Evolutionary conservation across 768 basidiomycete genomes (phyloP).

Genomic region (Podaxis mareebaensis): DNA sequence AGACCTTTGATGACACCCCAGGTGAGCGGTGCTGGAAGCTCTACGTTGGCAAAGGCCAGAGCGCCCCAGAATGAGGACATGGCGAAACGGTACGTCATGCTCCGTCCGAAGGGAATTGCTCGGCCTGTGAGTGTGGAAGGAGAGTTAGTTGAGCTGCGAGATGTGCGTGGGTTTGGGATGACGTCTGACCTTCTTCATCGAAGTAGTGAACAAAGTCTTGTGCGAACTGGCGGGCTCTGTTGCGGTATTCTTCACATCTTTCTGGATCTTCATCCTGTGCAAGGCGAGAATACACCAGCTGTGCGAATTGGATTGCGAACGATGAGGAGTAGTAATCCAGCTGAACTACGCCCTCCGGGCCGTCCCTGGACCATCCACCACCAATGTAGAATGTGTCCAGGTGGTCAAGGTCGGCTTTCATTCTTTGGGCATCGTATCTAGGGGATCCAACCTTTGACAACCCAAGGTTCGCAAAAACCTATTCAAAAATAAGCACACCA

Average conservation of each 20-base stretch:
- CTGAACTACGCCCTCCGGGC: constrained; percentile 76
- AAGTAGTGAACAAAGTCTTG: constrained; percentile 77
- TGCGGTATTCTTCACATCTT: constrained; percentile 63
- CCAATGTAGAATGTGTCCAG: constrained; percentile 80
- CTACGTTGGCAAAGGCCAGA: constrained; percentile 68
- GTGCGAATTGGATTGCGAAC: constrained; percentile 77
- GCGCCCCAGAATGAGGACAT: constrained; percentile 82
- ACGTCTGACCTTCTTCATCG: constrained; percentile 58
- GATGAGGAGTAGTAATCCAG: constrained; percentile 80
- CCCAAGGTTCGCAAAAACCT: constrained; percentile 79
- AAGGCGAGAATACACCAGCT: constrained; percentile 70
- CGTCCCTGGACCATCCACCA: constrained; percentile 76
- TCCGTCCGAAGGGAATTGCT: constrained; percentile 74
- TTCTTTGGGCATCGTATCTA: constrained; percentile 55
- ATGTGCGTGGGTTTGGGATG: background rate
- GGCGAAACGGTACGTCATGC: constrained; percentile 78
- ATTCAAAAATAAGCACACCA: background rate
- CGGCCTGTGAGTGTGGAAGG: constrained; percentile 45
- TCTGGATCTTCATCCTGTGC: constrained; percentile 61
- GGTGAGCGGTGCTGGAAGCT: constrained; percentile 65
- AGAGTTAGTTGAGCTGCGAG: background rate
- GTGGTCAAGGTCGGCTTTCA: constrained; percentile 74
- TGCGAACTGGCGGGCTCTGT: constrained; percentile 63
- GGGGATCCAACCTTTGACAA: constrained; percentile 60
- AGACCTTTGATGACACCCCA: constrained; percentile 79